Percentiles rank a stretch among this genome's conserved stretches.
Conservation (phyloP, 495 filamentous ascomycete species). For the Pyrenula aspistea region DNA sequence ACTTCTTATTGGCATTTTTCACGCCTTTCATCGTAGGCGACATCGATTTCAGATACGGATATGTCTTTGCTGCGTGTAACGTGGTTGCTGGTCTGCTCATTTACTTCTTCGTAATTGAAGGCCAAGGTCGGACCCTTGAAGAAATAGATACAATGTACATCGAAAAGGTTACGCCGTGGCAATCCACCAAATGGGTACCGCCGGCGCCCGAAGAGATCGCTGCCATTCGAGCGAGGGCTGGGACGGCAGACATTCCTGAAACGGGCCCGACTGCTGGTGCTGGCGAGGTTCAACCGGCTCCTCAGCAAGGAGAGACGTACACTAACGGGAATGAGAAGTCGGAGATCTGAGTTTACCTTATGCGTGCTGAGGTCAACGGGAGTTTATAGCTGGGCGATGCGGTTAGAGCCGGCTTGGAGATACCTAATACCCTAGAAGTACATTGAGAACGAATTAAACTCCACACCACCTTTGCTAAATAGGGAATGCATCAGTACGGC, state of each 20-base stretch:
- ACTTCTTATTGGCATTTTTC: slow-evolving; percentile 79
- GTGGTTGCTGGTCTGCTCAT: slow-evolving; percentile 50
- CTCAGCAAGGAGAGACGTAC: neutral
- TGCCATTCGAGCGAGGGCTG: neutral
- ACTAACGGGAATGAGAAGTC: neutral
- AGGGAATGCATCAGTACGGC: no score
- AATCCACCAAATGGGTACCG: slow-evolving; percentile 46
- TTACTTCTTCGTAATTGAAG: slow-evolving; percentile 73
- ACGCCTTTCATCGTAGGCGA: slow-evolving; percentile 60
- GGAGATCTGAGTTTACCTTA: neutral
- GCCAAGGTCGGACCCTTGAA: slow-evolving; percentile 54
- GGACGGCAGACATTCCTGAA: neutral
- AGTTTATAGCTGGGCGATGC: no score
- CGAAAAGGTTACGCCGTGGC: slow-evolving; percentile 54
- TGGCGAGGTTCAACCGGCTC: neutral
- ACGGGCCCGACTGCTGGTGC: neutral
- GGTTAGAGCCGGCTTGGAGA: no score
- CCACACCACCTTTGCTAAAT: no score
- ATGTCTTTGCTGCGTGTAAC: slow-evolving; percentile 65
- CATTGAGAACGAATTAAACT: no score
- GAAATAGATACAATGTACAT: slow-evolving; percentile 84
- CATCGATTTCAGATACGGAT: slow-evolving; percentile 68
- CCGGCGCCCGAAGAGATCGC: slow-evolving; percentile 15
- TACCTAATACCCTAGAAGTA: no score
- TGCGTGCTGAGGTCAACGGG: neutral